Conservation (phyloP, 805 yeast species). For the Lachancea cidri region DNA sequence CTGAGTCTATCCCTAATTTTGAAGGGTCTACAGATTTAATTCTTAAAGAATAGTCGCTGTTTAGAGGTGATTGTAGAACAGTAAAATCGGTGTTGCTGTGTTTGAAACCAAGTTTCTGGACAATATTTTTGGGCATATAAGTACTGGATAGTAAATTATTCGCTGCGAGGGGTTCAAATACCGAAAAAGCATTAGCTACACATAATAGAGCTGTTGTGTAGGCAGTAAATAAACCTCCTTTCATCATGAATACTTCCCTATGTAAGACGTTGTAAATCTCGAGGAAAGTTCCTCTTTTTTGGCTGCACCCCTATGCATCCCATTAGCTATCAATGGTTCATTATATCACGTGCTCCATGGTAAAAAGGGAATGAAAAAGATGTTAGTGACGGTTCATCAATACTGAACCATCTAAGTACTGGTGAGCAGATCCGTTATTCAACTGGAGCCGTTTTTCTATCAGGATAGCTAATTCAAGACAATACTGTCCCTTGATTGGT, state of each 20-base stretch:
- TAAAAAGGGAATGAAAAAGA: neutral
- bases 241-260: too few species aligned
- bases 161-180: constrained; percentile 2
- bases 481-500: constrained; percentile 3
- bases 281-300: neutral
- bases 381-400: neutral
- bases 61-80: constrained; percentile 10
- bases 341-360: neutral
- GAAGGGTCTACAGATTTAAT: constrained; percentile 24
- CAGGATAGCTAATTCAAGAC: neutral
- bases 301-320: neutral
- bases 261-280: too few species aligned
- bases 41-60: constrained; percentile 21
- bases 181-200: constrained; percentile 1
- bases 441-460: too few species aligned
- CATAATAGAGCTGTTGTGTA: neutral
- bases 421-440: neutral
- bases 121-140: constrained; percentile 1
- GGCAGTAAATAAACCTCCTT: neutral
- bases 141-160: neutral
- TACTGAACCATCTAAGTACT: neutral
- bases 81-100: neutral
- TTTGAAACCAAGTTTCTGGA: neutral
- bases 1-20: constrained; percentile 67
- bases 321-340: neutral